Percentiles rank a stretch among this genome's conserved stretches.
These are phyloP conservation scores for Mortierella sp. DNA, from an alignment of 371 early-diverging fungal genomes.

Conservation along the genomic window DNA sequence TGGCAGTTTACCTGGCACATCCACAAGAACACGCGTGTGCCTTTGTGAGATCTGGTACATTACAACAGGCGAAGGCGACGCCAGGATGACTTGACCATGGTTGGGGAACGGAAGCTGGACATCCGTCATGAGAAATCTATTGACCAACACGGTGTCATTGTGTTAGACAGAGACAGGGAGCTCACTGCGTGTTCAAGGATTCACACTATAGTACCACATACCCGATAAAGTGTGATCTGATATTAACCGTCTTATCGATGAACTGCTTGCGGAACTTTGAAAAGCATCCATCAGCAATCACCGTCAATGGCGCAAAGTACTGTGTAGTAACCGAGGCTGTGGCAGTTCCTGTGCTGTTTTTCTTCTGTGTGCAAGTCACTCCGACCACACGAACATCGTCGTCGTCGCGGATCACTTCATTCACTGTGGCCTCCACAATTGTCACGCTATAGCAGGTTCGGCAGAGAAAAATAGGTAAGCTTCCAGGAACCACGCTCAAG, in stretches of 20 bases:
- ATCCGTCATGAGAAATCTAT: constrained; percentile 70
- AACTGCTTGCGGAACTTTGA: constrained; percentile 92
- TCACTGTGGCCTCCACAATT: constrained; percentile 79
- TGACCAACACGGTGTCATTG: neutral
- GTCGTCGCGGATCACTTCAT: constrained; percentile 61
- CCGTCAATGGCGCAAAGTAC: constrained; percentile 75
- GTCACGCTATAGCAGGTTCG: constrained; percentile 64
- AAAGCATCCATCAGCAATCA: constrained; percentile 93
- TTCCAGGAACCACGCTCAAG: neutral
- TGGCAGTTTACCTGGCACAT: constrained; percentile 92
- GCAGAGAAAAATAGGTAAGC: neutral
- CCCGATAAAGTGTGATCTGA: constrained; percentile 86
- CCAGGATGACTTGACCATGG: constrained; percentile 92
- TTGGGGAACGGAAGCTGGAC: constrained; percentile 82
- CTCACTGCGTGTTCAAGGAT: neutral
- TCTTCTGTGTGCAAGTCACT: constrained; percentile 55
- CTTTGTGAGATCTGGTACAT: constrained; percentile 92
- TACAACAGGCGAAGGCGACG: constrained; percentile 87
- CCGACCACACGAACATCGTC: constrained; percentile 63
- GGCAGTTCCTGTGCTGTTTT: constrained; percentile 12
- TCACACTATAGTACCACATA: constrained; percentile 37
- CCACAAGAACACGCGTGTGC: constrained; percentile 93
- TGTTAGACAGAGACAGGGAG: neutral
- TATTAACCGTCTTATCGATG: constrained; percentile 61
- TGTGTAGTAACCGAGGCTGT: constrained; percentile 12